Evolutionary conservation across 2,329 filamentous ascomycete genomes (phyloP).

Genomic region (Fusarium sp.): DNA sequence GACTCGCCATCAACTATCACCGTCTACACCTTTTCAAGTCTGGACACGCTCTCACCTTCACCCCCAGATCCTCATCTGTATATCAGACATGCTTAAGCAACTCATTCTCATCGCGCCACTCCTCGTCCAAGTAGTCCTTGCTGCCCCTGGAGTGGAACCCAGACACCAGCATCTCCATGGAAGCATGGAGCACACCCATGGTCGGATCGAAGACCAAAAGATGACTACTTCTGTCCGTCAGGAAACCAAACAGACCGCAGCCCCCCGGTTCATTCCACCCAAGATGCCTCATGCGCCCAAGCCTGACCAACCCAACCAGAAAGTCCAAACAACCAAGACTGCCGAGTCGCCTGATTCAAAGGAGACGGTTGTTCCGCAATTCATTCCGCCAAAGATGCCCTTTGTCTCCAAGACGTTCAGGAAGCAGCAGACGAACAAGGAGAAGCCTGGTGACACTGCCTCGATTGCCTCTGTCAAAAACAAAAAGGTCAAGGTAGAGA

Average conservation of each 20-base stretch:
- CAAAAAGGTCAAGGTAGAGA: conserved; percentile 16
- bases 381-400: conserved; percentile 32
- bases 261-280: conserved; percentile 23
- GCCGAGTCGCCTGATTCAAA: not conserved
- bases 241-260: conserved; percentile 15
- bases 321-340: conserved; percentile 14
- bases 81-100: conserved; percentile 37
- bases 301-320: conserved; percentile 22
- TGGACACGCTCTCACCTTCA: not conserved
- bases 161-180: conserved; percentile 32
- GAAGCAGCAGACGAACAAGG: conserved; percentile 2
- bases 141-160: conserved; percentile 33
- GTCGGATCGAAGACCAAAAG: conserved; percentile 7
- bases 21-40: conserved; percentile 6
- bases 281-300: conserved; percentile 27
- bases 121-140: conserved; percentile 40
- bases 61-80: not conserved
- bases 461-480: conserved; percentile 17
- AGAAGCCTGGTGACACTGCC: not conserved
- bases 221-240: conserved; percentile 15
- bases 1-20: conserved; percentile 5
- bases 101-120: conserved; percentile 40
- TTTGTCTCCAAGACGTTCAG: conserved; percentile 22
- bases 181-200: conserved; percentile 27
- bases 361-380: conserved; percentile 17